Conservation (phyloP, 305 asterid genomes). For the Rubia occidens region DNA sequence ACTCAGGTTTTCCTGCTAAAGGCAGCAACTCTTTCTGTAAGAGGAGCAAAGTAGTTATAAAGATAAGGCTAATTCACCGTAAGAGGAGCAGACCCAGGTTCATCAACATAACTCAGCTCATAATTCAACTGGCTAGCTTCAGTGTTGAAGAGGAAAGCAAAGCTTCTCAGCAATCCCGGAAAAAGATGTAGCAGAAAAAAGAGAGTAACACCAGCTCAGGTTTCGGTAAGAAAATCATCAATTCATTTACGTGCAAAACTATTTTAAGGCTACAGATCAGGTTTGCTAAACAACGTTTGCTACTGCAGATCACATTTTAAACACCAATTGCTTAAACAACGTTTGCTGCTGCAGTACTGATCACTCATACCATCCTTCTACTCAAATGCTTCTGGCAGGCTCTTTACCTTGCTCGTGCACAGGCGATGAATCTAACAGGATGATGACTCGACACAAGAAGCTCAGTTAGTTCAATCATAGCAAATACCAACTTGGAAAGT, state of each 20-base stretch:
- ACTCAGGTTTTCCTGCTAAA: too few species aligned
- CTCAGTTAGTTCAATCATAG: neutral
- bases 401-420: too few species aligned
- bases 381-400: constrained; percentile 44
- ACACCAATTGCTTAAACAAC: neutral
- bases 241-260: constrained; percentile 39
- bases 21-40: too few species aligned
- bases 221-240: constrained; percentile 34
- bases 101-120: constrained; percentile 22
- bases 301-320: too few species aligned
- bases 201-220: constrained; percentile 18
- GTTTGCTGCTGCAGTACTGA: constrained; percentile 83
- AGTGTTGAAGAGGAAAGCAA: constrained; percentile 13
- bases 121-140: constrained; percentile 16
- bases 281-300: too few species aligned
- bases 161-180: constrained; percentile 17
- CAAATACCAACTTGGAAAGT: neutral
- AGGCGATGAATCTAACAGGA: too few species aligned
- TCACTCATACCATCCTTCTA: constrained; percentile 88
- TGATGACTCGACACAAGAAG: neutral
- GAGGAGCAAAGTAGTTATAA: too few species aligned
- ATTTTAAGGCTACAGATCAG: too few species aligned
- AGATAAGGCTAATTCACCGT: too few species aligned
- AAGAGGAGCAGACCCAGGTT: too few species aligned
- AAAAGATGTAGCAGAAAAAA: constrained; percentile 24